Evolutionary conservation across 371 early-diverging fungal genomes (phyloP), one percentile per base, ranked within the genome.

Genomic region (Neoconidiobolus thromboides): DNA sequence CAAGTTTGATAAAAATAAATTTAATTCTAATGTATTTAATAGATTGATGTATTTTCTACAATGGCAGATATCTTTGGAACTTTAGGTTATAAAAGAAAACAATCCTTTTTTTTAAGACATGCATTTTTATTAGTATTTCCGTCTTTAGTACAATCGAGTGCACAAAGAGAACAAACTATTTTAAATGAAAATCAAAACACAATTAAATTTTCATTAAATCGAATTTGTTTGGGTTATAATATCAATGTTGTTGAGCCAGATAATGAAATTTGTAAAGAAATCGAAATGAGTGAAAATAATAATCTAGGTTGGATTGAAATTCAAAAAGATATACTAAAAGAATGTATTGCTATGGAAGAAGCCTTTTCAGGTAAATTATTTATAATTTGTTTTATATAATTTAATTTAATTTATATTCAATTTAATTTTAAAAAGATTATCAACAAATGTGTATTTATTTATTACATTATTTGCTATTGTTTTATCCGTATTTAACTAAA

Each of bases 41-140:
- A 51, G 52, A 38, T 51, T 36, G 36, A 26, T 15, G 40, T 55
- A 5, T 42, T 38, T 14, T 38, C 26, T 14, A 12, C 55, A 9
- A 55, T 55, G 55, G 55, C 55, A 4, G 55, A 15, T 40, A 15
- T 55, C 55, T 55, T 55, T 55, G 55, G 37, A 10, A 55, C 12
- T 40, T 41, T 55, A 10, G 55, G 55, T 14, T 55, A 55, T 14
- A 55, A 37, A 12, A 15, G 55, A 10, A 55, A 55, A 42, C 55
- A 55, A 14, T 36, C 55, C 7, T 55, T 55, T 40, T 55, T 55
- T 41, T 40, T 55, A 12, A 26, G 55, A 55, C 55, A 55, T 10
- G 15, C 37, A 37, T 12, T 14, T 5, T 15, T 42, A 41, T 40
- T 55, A 14, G 38, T 55, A 41, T n/a, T 55, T 36, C 55, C 55